A percentile compares a stretch with the other conserved stretches of the same genome.
Conservation (phyloP, 352 stramenopile genomes). For the Blastocystis sp. region DNA sequence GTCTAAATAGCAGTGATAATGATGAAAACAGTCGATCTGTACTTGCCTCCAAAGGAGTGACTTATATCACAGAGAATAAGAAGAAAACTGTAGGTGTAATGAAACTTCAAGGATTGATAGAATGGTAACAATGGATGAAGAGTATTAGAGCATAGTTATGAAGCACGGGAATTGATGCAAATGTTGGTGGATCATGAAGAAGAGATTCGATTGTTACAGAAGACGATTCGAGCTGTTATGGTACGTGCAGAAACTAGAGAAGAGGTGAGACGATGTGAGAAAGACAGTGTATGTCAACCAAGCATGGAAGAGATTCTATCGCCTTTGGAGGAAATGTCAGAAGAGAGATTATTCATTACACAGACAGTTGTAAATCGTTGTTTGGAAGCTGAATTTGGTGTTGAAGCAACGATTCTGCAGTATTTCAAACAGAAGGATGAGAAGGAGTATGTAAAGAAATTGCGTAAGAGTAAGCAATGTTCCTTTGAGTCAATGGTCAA, state of each 20-base stretch:
- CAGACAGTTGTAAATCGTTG: conserved; percentile 23
- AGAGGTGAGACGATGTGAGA: not conserved
- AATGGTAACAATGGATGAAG: not conserved
- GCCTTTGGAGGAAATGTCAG: not conserved
- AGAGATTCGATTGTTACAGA: not conserved
- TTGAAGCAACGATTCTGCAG: not conserved
- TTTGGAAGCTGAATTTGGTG: conserved; percentile 14
- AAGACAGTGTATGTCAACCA: not conserved
- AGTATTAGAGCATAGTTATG: not conserved
- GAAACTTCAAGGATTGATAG: not conserved
- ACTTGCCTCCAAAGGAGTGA: not conserved
- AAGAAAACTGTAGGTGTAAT: conserved; percentile 26
- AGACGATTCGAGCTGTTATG: not conserved
- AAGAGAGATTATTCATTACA: conserved; percentile 21
- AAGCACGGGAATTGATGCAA: not conserved
- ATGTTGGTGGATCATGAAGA: not conserved
- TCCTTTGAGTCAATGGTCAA: not conserved
- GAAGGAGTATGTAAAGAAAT: not conserved
- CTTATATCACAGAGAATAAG: conserved; percentile 12
- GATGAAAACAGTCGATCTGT: conserved; percentile 6
- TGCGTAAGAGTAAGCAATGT: not conserved
- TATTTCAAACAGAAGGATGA: conserved; percentile 14
- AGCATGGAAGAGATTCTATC: not conserved
- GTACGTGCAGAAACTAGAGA: not conserved
- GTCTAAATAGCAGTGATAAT: not conserved